Evolutionary conservation across 2,329 filamentous ascomycete species (phyloP).

Genomic region (Dothistroma septosporum): DNA sequence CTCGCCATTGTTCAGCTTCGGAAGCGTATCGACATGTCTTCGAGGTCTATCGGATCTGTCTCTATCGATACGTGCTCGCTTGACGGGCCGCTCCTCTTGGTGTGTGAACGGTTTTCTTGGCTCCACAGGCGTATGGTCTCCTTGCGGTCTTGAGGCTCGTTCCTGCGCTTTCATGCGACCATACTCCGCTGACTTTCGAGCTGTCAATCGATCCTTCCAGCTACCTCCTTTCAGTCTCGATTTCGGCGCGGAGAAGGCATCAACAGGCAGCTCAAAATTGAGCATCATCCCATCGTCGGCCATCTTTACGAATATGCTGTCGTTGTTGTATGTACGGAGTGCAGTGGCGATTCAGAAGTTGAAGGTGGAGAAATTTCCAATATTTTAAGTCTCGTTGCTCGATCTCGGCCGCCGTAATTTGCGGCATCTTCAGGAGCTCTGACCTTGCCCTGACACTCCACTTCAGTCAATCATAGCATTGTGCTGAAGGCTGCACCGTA

Average conservation of each 20-base stretch:
- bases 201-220: slow-evolving; percentile 84
- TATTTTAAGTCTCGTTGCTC: background rate
- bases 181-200: slow-evolving; percentile 63
- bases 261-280: slow-evolving; percentile 74
- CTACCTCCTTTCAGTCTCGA: slow-evolving; percentile 75
- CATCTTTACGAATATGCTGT: slow-evolving; percentile 51
- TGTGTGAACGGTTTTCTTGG: background rate
- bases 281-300: slow-evolving; percentile 92
- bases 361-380: slow-evolving; percentile 3
- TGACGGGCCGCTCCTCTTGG: slow-evolving; percentile 12
- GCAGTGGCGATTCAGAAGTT: background rate
- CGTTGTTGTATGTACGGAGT: background rate
- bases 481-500: slow-evolving; percentile 11
- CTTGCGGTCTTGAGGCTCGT: slow-evolving; percentile 13
- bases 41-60: slow-evolving; percentile 12
- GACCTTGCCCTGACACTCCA: background rate
- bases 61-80: slow-evolving; percentile 8
- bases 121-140: background rate
- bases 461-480: background rate
- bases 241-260: slow-evolving; percentile 61
- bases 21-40: slow-evolving; percentile 13
- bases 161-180: slow-evolving; percentile 43
- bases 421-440: background rate
- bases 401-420: background rate
- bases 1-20: slow-evolving; percentile 22